A percentile compares a stretch with the other conserved stretches of the same genome.
Conservation (phyloP, 2,329 filamentous ascomycete genomes). For the Monosporascus cannonballus region DNA sequence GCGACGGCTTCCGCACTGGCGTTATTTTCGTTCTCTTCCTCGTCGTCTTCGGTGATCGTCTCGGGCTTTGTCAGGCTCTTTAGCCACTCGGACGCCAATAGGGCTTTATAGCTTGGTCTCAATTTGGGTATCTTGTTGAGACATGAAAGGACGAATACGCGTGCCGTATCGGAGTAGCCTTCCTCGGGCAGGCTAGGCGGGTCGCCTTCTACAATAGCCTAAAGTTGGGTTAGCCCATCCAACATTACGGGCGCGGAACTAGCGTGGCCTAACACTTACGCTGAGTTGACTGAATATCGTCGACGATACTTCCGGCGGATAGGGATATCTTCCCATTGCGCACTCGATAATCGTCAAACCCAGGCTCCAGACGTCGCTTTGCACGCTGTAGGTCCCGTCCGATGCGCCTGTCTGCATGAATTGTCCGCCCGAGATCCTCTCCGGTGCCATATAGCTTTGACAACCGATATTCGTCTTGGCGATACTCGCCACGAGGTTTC, state of each 20-base stretch:
- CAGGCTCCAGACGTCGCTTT: slow-evolving; percentile 96
- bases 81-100: slow-evolving; percentile 88
- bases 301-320: slow-evolving; percentile 93
- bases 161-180: slow-evolving; percentile 71
- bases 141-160: slow-evolving; percentile 82
- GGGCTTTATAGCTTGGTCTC: slow-evolving; percentile 87
- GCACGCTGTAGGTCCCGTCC: slow-evolving; percentile 90
- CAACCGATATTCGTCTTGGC: slow-evolving; percentile 98
- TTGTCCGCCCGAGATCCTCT: slow-evolving; percentile 84
- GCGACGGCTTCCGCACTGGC: slow-evolving; percentile 32
- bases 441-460: slow-evolving; percentile 98
- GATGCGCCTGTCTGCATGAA: slow-evolving; percentile 65
- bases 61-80: slow-evolving; percentile 66
- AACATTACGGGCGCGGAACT: neutral
- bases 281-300: slow-evolving; percentile 97
- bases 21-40: slow-evolving; percentile 27
- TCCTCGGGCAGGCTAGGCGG: slow-evolving; percentile 78
- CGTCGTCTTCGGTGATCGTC: slow-evolving; percentile 30
- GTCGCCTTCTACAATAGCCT: slow-evolving; percentile 98
- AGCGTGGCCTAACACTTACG: slow-evolving; percentile 53
- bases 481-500: slow-evolving; percentile 94
- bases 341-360: slow-evolving; percentile 95
- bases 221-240: slow-evolving; percentile 11
- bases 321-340: slow-evolving; percentile 89
- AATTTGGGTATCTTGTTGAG: slow-evolving; percentile 88